Base-by-base conservation (phyloP, 805 yeast species). In the Starmerella vaccinii region DNA sequence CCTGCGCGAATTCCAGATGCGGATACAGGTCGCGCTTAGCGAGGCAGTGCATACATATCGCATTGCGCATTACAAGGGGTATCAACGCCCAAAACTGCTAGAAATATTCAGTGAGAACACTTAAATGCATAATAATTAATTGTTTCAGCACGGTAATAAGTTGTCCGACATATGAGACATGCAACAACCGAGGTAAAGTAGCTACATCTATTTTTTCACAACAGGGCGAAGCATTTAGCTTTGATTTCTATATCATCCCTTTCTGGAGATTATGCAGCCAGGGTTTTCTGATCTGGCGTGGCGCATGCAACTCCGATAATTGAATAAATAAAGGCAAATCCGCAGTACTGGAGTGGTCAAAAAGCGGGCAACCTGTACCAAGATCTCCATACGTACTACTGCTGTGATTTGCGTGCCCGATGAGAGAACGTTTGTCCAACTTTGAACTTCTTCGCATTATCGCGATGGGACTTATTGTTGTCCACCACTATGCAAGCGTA, bases 391-490 rank as follows among this genome's bases (percentile, higher is more conserved):
- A n/a, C n/a, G n/a, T n/a, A n/a, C n/a, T n/a, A n/a, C n/a, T n/a
- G n/a, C n/a, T n/a, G n/a, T n/a, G n/a, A 9, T 27, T 27, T 27
- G 32, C 32, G 13, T 27, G 12, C 32, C 9, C 13, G 32, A 9
- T 37, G 3, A 26, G 40, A 15, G 52, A 33, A 19, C 24, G 52
- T 24, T 15, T 3, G 16, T 53, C 54, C 10, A 53, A 53, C 29
- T 53, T 44, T 33, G 56, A 53, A 42, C 29, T 41, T 2, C 41
- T 53, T 15, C 53, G 56, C 18, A 29, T 53, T n/a, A 10, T 53
- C 9, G 51, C 49, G 26, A 53, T 53, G 56, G 45, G 26, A 15
- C 29, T 43, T 32, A 53, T 53, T n/a, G 51, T 53, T 13, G 9
- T 29, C 4, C 52, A 50, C 10, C 56, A 53, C 32, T 53, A 43